phyloP scores from a whole-genome alignment of 306 rosid genomes.

The Mimosa bimucronata region DNA sequence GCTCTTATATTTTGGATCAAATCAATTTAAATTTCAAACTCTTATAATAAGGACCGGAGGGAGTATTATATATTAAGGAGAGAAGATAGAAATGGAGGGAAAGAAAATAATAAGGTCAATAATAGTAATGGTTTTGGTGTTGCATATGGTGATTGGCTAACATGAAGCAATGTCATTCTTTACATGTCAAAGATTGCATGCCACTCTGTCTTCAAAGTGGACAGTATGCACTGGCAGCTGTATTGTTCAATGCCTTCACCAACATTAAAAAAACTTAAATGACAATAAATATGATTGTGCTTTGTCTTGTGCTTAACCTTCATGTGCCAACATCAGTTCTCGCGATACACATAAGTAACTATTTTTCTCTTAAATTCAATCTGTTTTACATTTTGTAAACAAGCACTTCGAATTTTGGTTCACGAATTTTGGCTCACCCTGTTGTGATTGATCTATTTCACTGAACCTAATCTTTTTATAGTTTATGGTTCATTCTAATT shows the following conservation, averaged over 20 bases:
- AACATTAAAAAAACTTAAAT: too few relatives aligned
- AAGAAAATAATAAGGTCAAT: background rate
- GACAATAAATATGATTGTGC: background rate
- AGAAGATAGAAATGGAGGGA: background rate
- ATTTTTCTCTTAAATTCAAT: too few relatives aligned
- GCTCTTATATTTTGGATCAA: too few relatives aligned
- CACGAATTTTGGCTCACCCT: too few relatives aligned
- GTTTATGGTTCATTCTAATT: too few relatives aligned
- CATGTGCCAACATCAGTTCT: background rate
- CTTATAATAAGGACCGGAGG: too few relatives aligned
- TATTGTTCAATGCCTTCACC: background rate
- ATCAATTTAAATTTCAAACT: too few relatives aligned
- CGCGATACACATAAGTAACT: background rate
- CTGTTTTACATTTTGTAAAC: too few relatives aligned
- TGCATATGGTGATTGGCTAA: background rate
- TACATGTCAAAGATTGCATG: background rate
- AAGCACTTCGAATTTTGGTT: too few relatives aligned
- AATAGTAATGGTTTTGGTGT: background rate
- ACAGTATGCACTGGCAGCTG: background rate
- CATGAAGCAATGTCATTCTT: background rate
- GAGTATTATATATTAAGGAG: too few relatives aligned
- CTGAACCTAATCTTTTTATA: too few relatives aligned
- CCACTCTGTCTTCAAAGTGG: background rate
- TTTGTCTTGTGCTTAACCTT: background rate
- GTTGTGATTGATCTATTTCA: too few relatives aligned